phyloP scores from a whole-genome alignment of 495 filamentous ascomycete species.

The Cercophora samala region DNA sequence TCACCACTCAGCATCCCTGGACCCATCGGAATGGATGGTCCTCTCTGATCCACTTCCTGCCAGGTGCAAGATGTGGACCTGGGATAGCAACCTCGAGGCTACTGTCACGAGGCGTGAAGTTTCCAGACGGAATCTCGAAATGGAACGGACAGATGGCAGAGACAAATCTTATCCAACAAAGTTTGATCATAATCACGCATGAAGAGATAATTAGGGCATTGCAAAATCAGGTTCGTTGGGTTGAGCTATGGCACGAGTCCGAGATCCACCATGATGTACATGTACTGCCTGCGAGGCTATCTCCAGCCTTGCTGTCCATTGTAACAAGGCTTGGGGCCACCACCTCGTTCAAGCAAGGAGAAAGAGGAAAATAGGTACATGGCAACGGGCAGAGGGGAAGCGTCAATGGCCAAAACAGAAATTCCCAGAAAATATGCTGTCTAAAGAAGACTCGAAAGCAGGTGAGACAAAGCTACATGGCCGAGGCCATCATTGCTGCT shows the following conservation, averaged over 20 bases:
- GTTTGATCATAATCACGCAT: neutral
- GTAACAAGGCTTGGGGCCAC: neutral
- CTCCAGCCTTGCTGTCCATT: neutral
- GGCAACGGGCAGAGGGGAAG: neutral
- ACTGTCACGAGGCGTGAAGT: neutral
- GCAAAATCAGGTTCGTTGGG: neutral
- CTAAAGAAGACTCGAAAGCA: neutral
- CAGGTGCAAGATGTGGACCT: neutral
- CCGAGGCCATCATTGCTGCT: neutral
- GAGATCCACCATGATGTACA: neutral
- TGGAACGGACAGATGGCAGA: neutral
- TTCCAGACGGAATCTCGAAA: neutral
- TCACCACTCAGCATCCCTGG: neutral
- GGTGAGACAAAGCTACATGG: neutral
- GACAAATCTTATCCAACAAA: neutral
- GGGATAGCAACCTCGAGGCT: neutral
- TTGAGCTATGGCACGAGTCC: neutral
- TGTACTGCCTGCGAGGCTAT: neutral
- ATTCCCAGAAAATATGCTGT: neutral
- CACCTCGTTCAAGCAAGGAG: neutral
- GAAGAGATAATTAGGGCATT: neutral
- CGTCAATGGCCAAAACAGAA: neutral
- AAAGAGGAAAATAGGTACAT: neutral
- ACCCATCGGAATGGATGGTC: neutral
- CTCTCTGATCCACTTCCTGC: neutral